Conservation (phyloP, 768 basidiomycete species). For the Lentinus tigrinus region DNA sequence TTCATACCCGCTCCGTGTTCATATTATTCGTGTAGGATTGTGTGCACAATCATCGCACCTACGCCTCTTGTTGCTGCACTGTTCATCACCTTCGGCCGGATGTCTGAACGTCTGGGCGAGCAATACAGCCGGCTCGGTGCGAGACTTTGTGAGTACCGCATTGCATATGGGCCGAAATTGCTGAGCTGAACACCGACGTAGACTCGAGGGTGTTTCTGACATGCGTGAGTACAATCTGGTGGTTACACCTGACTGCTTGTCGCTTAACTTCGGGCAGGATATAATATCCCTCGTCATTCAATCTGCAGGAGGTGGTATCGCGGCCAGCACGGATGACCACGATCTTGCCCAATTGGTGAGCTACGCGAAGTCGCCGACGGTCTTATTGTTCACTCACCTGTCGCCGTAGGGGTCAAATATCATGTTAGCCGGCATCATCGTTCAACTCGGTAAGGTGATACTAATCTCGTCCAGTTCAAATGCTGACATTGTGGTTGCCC, state of each 20-base stretch:
- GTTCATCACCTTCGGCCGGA: slow-evolving; percentile 50
- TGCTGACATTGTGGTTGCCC: neutral
- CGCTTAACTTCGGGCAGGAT: slow-evolving; percentile 26
- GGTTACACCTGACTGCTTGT: neutral
- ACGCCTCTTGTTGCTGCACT: slow-evolving; percentile 56
- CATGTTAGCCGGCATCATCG: slow-evolving; percentile 63
- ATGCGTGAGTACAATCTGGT: slow-evolving; percentile 21
- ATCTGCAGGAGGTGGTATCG: slow-evolving; percentile 35
- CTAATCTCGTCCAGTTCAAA: slow-evolving; percentile 21
- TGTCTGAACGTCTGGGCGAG: slow-evolving; percentile 44
- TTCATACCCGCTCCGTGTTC: no score
- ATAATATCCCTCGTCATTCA: slow-evolving; percentile 37
- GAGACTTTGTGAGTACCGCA: slow-evolving; percentile 23
- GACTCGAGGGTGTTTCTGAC: slow-evolving; percentile 26
- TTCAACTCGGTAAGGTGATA: slow-evolving; percentile 46
- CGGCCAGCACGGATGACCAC: slow-evolving; percentile 17
- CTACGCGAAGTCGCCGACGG: neutral
- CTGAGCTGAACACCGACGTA: neutral
- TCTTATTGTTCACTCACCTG: slow-evolving; percentile 27
- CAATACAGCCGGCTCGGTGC: slow-evolving; percentile 47
- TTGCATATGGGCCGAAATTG: neutral
- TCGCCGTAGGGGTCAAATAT: slow-evolving; percentile 41
- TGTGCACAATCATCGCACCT: slow-evolving; percentile 44
- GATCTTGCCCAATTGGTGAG: slow-evolving; percentile 13
- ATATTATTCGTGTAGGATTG: neutral